Percentiles rank a stretch among this genome's conserved stretches.
Conservation (phyloP, 352 stramenopile genomes). For the Phytophthora tentaculata region DNA sequence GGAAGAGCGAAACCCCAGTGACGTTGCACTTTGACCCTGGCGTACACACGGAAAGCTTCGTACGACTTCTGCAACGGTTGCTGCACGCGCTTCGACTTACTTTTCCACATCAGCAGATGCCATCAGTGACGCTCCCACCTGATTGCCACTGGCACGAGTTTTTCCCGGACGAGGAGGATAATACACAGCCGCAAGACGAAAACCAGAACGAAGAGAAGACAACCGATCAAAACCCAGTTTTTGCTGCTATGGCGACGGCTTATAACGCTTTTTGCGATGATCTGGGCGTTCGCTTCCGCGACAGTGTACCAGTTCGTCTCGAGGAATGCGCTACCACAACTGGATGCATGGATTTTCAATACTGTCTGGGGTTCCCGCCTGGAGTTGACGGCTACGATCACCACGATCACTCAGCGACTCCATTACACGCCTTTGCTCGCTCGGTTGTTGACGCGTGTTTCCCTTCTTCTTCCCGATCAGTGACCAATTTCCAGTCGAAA, state of each 20-base stretch:
- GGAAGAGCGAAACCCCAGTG: constrained; percentile 11
- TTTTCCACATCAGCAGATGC: constrained; percentile 46
- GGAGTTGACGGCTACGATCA: constrained; percentile 43
- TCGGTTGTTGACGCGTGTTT: constrained; percentile 22
- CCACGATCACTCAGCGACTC: constrained; percentile 12
- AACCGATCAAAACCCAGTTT: constrained; percentile 13
- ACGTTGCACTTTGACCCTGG: constrained; percentile 65
- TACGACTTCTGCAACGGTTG: constrained; percentile 57
- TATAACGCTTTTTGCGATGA: constrained; percentile 76
- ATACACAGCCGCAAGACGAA: not conserved
- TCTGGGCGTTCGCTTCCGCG: constrained; percentile 47
- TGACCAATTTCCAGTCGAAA: constrained; percentile 34
- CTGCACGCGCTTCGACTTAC: constrained; percentile 54
- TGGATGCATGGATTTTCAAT: constrained; percentile 67
- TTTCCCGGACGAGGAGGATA: constrained; percentile 26
- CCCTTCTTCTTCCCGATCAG: constrained; percentile 20
- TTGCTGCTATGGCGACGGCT: constrained; percentile 49
- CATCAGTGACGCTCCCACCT: constrained; percentile 39
- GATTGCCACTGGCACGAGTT: constrained; percentile 66
- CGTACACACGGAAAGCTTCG: constrained; percentile 58
- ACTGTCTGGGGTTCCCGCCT: constrained; percentile 52
- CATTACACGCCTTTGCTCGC: constrained; percentile 21
- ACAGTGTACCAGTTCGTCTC: constrained; percentile 53
- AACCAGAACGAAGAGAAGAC: constrained; percentile 22
- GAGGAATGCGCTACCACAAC: constrained; percentile 50